These are phyloP conservation scores for Acacia confusa DNA, from an alignment of 306 rosid species.

Conservation along the genomic window DNA sequence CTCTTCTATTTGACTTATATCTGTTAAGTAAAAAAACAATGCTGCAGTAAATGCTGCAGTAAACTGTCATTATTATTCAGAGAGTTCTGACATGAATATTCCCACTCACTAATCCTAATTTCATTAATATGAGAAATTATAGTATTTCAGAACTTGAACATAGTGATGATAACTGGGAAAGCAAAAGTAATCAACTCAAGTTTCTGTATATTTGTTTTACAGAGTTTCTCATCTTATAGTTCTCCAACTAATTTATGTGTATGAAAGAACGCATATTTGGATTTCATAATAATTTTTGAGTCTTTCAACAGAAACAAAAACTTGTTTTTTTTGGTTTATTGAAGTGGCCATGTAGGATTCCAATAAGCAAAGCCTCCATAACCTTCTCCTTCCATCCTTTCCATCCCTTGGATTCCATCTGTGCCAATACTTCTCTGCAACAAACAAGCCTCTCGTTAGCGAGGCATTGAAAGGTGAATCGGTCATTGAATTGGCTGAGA, in stretches of 20 bases:
- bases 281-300: background rate
- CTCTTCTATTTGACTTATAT: background rate
- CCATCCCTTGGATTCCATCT: constrained; percentile 41
- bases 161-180: background rate
- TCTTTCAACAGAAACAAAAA: background rate
- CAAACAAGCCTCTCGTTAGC: constrained; percentile 11
- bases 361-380: constrained; percentile 36
- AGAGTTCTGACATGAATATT: background rate
- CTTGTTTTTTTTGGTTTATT: background rate
- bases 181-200: background rate
- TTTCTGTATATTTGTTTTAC: background rate
- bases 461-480: too few species aligned
- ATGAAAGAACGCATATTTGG: constrained; percentile 4
- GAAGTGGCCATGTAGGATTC: constrained; percentile 28
- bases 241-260: background rate
- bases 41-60: background rate
- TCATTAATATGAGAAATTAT: background rate
- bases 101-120: background rate
- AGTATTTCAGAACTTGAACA: background rate
- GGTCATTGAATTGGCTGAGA: too few species aligned
- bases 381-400: constrained; percentile 41
- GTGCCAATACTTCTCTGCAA: constrained; percentile 40
- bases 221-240: background rate
- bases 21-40: background rate
- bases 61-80: background rate